Evolutionary conservation across 176 grass and related monocot genomes (phyloP), one percentile per base, ranked within the genome.

Genomic region (Pontederia crassipes): DNA sequence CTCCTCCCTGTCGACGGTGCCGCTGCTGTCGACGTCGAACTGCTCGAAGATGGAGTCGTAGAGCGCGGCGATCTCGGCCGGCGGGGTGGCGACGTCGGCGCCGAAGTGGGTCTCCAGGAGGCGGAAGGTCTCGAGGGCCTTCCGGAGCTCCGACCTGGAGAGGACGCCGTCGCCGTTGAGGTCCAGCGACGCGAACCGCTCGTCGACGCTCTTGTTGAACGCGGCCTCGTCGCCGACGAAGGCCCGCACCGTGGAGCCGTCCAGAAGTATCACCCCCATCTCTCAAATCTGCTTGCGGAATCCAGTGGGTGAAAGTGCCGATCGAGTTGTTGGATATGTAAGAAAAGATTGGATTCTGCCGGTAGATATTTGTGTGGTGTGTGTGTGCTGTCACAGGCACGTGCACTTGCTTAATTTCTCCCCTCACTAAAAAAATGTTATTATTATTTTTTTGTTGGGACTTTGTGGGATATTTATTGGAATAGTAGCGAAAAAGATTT

Each of bases 141-240:
- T 83, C 4, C 92, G 92, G 46, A 96, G 92, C 83, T 96, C 92
- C 1, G 83, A 49, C 45, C 86, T 76, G 10, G 87, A 96, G 57
- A 96, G 83, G 57, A 96, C 91, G n/a, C 86, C 86, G 75, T 96
- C 91, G 70, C 91, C 75, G 78, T 96, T 96, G 46, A 83, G 73
- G 74, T 96, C 86, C 16, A 96, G 83, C 75, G 78, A 83, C 12
- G 66, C 78, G 68, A 90, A 96, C 0, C 83, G 80, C 59, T 77
- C 83, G 55, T 96, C 86, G 12, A 90, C 81, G 57, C 81, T 84
- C 27, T 74, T 64, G 24, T 72, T 65, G 71, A 96, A 96, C 0
- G 83, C 86, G 8, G 61, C 76, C 71, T 96, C 83, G 73, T 96
- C 83, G 4, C 77, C 72, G 16, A 96, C 83, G 75, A 96, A 96